A percentile compares a stretch with the other conserved stretches of the same genome.
These are phyloP conservation scores for Scenedesmus sp. DNA, from an alignment of 163 green algal genomes.

Conservation along the genomic window DNA sequence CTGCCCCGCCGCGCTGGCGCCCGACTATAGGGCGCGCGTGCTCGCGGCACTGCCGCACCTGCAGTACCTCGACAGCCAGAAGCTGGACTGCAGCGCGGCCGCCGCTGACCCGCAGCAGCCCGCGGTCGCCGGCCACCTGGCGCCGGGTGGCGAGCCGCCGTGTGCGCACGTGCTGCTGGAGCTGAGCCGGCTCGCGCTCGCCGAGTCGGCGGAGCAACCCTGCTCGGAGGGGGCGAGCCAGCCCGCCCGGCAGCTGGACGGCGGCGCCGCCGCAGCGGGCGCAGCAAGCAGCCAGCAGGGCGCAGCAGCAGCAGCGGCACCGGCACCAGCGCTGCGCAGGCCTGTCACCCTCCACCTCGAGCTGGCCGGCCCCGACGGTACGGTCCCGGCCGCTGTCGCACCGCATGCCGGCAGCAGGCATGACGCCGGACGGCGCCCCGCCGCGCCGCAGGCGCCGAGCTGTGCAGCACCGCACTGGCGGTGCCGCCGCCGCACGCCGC, in stretches of 20 bases:
- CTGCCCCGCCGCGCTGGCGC: slow-evolving; percentile 21
- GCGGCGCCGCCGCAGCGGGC: too few species aligned
- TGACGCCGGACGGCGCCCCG: too few species aligned
- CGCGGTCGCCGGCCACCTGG: too few species aligned
- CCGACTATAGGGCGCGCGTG: slow-evolving; percentile 12
- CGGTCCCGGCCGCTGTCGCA: too few species aligned
- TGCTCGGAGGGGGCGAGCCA: too few species aligned
- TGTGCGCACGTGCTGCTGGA: slow-evolving; percentile 20
- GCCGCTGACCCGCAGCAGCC: too few species aligned
- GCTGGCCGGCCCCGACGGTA: background rate
- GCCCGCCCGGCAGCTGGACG: too few species aligned
- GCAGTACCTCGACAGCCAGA: slow-evolving; percentile 30
- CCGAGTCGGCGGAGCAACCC: background rate
- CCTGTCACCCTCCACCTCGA: slow-evolving; percentile 18
- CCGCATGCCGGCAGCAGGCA: too few species aligned
- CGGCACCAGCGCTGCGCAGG: background rate
- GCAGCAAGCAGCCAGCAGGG: too few species aligned
- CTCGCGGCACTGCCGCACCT: slow-evolving; percentile 27
- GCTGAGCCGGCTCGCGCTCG: slow-evolving; percentile 1
- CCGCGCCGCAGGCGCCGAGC: slow-evolving; percentile 13
- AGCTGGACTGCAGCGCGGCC: too few species aligned
- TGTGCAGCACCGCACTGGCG: slow-evolving; percentile 21
- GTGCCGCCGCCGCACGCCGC: slow-evolving; percentile 6
- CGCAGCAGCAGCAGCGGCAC: background rate
- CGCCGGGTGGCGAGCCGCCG: too few species aligned